A percentile compares a stretch with the other conserved stretches of the same genome.
phyloP scores from a whole-genome alignment of 2,329 filamentous ascomycete species.

The Phyllachora maydis region DNA sequence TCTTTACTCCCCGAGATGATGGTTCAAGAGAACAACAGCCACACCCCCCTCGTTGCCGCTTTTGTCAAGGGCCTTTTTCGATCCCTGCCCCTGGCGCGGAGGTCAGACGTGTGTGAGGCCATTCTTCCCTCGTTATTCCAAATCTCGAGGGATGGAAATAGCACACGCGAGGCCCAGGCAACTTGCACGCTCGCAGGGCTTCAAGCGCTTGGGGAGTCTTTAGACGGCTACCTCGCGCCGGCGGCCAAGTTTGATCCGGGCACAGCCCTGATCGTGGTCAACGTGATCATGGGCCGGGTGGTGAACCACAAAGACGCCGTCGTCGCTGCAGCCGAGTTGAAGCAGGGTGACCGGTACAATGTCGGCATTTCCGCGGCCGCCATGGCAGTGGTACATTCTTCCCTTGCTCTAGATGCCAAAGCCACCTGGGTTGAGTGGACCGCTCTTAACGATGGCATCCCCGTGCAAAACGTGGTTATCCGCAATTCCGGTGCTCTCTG shows the following conservation, averaged over 20 bases:
- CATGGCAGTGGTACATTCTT: conserved; percentile 43
- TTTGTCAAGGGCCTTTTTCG: conserved; percentile 65
- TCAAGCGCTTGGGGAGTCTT: conserved; percentile 33
- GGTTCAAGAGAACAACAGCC: conserved; percentile 26
- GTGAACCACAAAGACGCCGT: conserved; percentile 42
- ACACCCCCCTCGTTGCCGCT: conserved; percentile 43
- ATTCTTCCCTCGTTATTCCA: conserved; percentile 56
- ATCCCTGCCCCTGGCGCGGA: conserved; percentile 56
- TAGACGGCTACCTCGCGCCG: conserved; percentile 31
- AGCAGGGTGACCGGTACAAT: conserved; percentile 21
- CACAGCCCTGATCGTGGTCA: conserved; percentile 39
- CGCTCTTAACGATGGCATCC: conserved; percentile 36
- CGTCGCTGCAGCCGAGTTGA: conserved; percentile 26
- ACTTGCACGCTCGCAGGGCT: conserved; percentile 45
- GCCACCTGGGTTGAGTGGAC: conserved; percentile 48
- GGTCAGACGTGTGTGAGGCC: conserved; percentile 63
- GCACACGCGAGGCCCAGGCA: conserved; percentile 34
- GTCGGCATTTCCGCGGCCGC: conserved; percentile 31
- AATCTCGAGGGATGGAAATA: conserved; percentile 30
- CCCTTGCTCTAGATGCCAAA: conserved; percentile 50
- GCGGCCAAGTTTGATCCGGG: conserved; percentile 21
- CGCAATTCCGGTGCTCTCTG: conserved; percentile 59
- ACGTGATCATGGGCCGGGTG: conserved; percentile 43
- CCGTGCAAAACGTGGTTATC: conserved; percentile 45
- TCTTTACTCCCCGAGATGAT: conserved; percentile 32